These are phyloP conservation scores for Hyaloscypha finlandica DNA, from an alignment of 495 filamentous ascomycete genomes.

Conservation along the genomic window DNA sequence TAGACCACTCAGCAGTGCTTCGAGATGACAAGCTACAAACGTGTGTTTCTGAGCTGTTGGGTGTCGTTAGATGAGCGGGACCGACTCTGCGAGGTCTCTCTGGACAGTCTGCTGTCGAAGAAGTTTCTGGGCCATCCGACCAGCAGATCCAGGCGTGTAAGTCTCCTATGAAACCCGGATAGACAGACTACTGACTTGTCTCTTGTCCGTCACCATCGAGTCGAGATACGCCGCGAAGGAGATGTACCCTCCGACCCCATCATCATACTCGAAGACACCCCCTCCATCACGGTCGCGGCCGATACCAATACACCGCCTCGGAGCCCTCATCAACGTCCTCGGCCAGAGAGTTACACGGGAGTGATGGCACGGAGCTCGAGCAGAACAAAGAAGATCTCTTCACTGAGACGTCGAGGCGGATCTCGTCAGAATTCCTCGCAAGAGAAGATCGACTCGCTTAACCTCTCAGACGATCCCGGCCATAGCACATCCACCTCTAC, in stretches of 20 bases:
- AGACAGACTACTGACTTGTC: conserved; percentile 21
- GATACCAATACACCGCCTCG: conserved; percentile 8
- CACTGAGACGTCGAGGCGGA: conserved; percentile 5
- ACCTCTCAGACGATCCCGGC: conserved; percentile 5
- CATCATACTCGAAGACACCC: conserved; percentile 22
- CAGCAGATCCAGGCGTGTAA: background rate
- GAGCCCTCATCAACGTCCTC: conserved; percentile 12
- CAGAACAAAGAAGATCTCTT: conserved; percentile 17
- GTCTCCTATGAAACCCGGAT: conserved; percentile 8
- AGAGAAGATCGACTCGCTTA: conserved; percentile 12
- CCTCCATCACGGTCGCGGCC: conserved; percentile 3
- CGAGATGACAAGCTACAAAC: no score
- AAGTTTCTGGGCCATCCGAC: no score
- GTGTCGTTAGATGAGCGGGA: no score
- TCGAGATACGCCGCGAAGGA: conserved; percentile 18
- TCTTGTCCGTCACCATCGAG: conserved; percentile 22
- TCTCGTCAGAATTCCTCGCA: conserved; percentile 20
- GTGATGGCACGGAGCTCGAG: background rate
- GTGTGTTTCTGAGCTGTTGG: no score
- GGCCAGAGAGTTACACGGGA: conserved; percentile 5
- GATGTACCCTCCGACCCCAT: background rate
- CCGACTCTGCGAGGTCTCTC: no score
- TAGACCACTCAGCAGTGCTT: no score
- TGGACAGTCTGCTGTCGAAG: no score
- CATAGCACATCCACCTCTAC: background rate